Conservation (phyloP, 495 filamentous ascomycete species). For the Penicillium subrubescens region DNA sequence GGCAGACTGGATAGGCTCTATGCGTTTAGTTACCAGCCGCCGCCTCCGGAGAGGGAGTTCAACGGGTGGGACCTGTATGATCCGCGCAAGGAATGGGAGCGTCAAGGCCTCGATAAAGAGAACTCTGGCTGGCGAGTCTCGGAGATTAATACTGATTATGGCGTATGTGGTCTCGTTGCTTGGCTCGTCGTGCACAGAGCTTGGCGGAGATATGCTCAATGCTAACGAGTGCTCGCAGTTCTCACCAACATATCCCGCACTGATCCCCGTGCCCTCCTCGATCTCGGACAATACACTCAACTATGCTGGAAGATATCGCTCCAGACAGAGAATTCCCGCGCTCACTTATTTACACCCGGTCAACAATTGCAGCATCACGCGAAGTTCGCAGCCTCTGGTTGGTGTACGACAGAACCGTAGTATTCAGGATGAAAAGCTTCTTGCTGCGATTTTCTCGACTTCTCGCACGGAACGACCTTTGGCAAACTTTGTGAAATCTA, state of each 20-base stretch:
- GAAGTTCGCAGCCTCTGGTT: constrained; percentile 90
- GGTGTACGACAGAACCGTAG: constrained; percentile 87
- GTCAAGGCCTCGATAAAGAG: constrained; percentile 81
- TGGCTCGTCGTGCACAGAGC: not conserved
- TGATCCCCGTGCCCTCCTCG: constrained; percentile 78
- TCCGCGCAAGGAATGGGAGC: constrained; percentile 73
- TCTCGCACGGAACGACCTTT: constrained; percentile 53
- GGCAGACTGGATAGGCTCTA: constrained; percentile 88
- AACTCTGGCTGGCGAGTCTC: constrained; percentile 87
- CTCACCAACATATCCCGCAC: constrained; percentile 89
- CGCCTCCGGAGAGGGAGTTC: constrained; percentile 69
- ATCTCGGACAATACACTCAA: constrained; percentile 97
- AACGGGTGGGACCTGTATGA: constrained; percentile 92
- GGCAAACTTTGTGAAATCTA: constrained; percentile 42
- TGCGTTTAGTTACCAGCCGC: constrained; percentile 82
- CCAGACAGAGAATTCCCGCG: constrained; percentile 81
- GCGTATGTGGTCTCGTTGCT: constrained; percentile 39
- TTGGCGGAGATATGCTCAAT: not conserved
- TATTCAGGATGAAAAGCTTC: constrained; percentile 92
- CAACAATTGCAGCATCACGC: constrained; percentile 95
- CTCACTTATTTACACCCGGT: constrained; percentile 92
- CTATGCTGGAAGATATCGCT: constrained; percentile 88
- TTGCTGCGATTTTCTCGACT: constrained; percentile 91
- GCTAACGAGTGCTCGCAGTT: constrained; percentile 58
- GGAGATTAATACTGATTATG: constrained; percentile 83